phyloP scores from a whole-genome alignment of 139 green algal species.

The Tetradesmus lagerheimii region DNA sequence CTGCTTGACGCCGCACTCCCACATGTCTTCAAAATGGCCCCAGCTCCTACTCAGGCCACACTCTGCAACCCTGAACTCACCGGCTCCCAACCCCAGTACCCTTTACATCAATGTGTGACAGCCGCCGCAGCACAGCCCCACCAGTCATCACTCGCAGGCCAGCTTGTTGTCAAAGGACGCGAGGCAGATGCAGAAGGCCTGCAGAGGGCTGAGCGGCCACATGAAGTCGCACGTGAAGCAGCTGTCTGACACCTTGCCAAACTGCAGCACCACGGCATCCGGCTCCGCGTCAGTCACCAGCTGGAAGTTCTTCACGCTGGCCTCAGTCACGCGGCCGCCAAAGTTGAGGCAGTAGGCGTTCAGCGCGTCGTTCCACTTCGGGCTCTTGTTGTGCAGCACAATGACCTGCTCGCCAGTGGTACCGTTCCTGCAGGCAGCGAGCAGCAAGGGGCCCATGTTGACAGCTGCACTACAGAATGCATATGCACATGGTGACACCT shows the following conservation, averaged over 20 bases:
- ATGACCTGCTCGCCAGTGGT: conserved; percentile 58
- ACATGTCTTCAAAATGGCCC: too few species aligned
- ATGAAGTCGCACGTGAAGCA: conserved; percentile 97
- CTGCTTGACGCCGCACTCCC: too few species aligned
- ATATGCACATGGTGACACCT: background rate
- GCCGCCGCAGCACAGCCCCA: background rate
- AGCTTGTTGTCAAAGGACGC: conserved; percentile 97
- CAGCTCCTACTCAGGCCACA: too few species aligned
- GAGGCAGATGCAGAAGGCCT: conserved; percentile 95
- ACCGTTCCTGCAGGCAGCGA: conserved; percentile 21
- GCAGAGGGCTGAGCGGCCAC: conserved; percentile 86
- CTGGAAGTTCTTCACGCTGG: conserved; percentile 99
- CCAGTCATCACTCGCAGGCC: conserved; percentile 66
- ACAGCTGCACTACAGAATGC: background rate
- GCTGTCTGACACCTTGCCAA: conserved; percentile 85
- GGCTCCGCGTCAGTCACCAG: conserved; percentile 74
- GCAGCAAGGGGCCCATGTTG: background rate
- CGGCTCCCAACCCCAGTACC: background rate
- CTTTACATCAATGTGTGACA: too few species aligned
- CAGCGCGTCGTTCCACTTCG: conserved; percentile 95
- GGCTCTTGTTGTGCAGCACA: conserved; percentile 92
- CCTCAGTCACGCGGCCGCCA: conserved; percentile 96
- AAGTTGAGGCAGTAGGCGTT: conserved; percentile 99
- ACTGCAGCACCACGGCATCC: conserved; percentile 75
- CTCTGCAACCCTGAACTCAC: background rate